Evolutionary conservation across 2,329 filamentous ascomycete genomes (phyloP), one percentile per base, ranked within the genome.

Genomic region (Coniochaeta ligniaria): DNA sequence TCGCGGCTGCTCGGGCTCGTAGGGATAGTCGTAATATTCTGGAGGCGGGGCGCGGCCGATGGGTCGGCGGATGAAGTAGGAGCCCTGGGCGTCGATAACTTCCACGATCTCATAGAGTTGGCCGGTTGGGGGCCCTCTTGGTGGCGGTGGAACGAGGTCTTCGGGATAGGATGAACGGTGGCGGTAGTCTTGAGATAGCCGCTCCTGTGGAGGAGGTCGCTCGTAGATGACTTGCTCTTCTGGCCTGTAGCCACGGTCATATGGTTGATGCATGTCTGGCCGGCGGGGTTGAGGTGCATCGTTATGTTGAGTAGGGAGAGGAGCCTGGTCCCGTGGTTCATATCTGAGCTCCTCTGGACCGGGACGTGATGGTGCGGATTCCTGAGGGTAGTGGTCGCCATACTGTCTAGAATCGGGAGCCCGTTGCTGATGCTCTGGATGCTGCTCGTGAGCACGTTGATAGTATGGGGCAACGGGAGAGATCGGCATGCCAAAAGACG

Each of bases 21-120:
- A 52, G 14, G 24, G 11, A 8, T 50, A 50, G 20, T 65, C 59
- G 9, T 61, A 65, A 14, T 67, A 64, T 54, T 57, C 65, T 41
- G 60, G 20, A 26, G 64, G 65, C 16, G 62, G 63, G 55, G 65
- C 64, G 22, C 60, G 63, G 3, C 61, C 67, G 7, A 67, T 64
- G 5, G 78, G 78, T 31, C 77, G 74, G 43, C 75, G 73, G 59
- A 81, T 73, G 62, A 77, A 76, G 62, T 81, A 82, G 57, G 78
- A 73, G 12, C 79, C 79, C 22, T 75, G 69, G 1, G 75, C 70
- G 64, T 79, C 76, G 14, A 73, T 71, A 8, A 80, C 75, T 43
- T 77, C 74, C 36, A 83, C 73, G 12, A 80, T 70, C 65, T 83
- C 80, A 61, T 76, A 78, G 5, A 73, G 64, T 55, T 71, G 64